Base-by-base conservation (phyloP, 2,329 filamentous ascomycete genomes). In the Alternaria metachromatica region DNA sequence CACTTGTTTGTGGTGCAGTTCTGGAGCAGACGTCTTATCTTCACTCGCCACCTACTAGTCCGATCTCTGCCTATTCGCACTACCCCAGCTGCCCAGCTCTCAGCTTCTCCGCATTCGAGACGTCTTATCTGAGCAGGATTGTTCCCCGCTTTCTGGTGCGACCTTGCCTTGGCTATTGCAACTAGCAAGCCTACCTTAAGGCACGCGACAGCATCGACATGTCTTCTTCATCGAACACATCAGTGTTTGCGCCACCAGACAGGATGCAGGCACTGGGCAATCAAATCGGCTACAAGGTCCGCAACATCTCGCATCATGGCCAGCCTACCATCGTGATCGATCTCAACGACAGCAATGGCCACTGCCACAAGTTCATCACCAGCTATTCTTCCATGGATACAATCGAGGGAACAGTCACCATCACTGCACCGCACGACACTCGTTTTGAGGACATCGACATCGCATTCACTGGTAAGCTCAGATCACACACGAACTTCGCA, bases 361-460 rank as follows among this genome's bases (percentile, higher is more conserved):
- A 66, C 11, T 70, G 70, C 30, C 72, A 65, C 30, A 69, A 66
- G 9, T 80, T 81, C 41, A 78, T 84, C 44, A 82, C 77, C 20
- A 82, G 83, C 33, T 88, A 85, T 71, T 88, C 87, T 3, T 89
- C 87, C 8, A 80, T 86, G 70, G 88, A 89, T 69, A 82, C 80
- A 53, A 84, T 89, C 58, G 81, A 87, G 59, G 88, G 88, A 12
- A 82, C 80, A 25, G 84, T 86, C 6, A 81, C 77, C 18, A 81
- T 90, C 58, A 83, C 80, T 21, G 80, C 84, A 4, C 78, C 81
- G n/a, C 78, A 81, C 51, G 86, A 88, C 55, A 87, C 82, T 4
- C 79, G 80, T 37, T 89, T 89, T 69, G 87, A 89, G 51, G 82
- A 87, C 9, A 77, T 89, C 41, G 84, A 87, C 28, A 88, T 90